Percentiles rank a stretch among this genome's conserved stretches.
phyloP scores from a whole-genome alignment of 192 early-diverging fungal species.

The Umbelopsis sp. region DNA sequence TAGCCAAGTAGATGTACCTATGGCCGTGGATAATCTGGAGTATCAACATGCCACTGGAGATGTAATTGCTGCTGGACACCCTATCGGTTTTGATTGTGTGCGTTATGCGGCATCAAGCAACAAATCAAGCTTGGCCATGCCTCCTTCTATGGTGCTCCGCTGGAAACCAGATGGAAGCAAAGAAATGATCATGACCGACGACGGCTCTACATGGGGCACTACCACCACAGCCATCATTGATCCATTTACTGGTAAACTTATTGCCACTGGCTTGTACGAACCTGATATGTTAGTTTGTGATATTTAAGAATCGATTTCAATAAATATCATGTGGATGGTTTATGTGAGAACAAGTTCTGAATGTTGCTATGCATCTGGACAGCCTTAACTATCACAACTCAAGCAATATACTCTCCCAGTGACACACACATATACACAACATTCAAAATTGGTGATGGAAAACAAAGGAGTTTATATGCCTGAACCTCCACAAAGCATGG shows the following conservation, averaged over 20 bases:
- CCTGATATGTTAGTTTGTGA: slow-evolving; percentile 23
- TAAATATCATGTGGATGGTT: too few relatives aligned
- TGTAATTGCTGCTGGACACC: slow-evolving; percentile 36
- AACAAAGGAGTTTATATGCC: slow-evolving; percentile 23
- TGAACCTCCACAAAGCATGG: slow-evolving; percentile 2
- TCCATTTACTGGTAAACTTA: slow-evolving; percentile 1
- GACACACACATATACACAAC: background rate
- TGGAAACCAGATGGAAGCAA: slow-evolving; percentile 22
- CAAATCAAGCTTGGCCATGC: background rate
- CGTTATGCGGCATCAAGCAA: background rate
- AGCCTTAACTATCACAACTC: too few relatives aligned
- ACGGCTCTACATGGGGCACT: slow-evolving; percentile 21
- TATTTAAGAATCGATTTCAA: background rate
- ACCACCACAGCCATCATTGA: slow-evolving; percentile 25
- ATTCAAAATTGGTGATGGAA: background rate
- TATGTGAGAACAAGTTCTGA: too few relatives aligned
- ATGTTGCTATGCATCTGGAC: too few relatives aligned
- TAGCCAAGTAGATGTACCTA: slow-evolving; percentile 1
- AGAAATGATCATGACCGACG: slow-evolving; percentile 20
- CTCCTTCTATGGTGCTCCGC: slow-evolving; percentile 26
- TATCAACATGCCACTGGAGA: slow-evolving; percentile 14
- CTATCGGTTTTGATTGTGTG: slow-evolving; percentile 23
- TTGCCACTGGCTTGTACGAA: slow-evolving; percentile 27
- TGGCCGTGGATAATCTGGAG: slow-evolving; percentile 38
- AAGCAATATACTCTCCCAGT: too few relatives aligned